A percentile compares a stretch with the other conserved stretches of the same genome.
These are phyloP conservation scores for Phytophthora nicotianae DNA, from an alignment of 352 stramenopile genomes.

Conservation along the genomic window DNA sequence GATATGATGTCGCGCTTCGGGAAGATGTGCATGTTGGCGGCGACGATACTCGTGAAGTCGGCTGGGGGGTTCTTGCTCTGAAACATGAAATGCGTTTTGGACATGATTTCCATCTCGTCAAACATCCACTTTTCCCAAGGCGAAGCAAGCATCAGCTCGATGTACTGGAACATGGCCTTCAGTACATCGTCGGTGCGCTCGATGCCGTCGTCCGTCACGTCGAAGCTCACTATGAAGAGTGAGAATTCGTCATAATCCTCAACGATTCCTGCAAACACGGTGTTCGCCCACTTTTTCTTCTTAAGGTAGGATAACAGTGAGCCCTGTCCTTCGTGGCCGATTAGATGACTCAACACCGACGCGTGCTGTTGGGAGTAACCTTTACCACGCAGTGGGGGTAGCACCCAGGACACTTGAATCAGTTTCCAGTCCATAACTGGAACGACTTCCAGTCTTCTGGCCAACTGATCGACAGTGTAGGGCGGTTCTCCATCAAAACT, in stretches of 20 bases:
- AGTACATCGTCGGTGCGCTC: constrained; percentile 59
- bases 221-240: constrained; percentile 62
- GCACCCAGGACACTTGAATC: constrained; percentile 68
- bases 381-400: constrained; percentile 42
- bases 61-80: constrained; percentile 70
- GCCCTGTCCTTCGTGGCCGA: constrained; percentile 93
- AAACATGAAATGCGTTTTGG: constrained; percentile 62
- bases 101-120: constrained; percentile 59
- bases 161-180: constrained; percentile 63
- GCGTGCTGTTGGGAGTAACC: constrained; percentile 51
- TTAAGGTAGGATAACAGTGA: constrained; percentile 94
- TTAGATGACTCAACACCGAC: constrained; percentile 86
- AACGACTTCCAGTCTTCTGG: constrained; percentile 51
- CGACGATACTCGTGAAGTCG: constrained; percentile 66
- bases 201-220: constrained; percentile 62
- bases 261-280: constrained; percentile 52
- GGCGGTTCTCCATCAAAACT: constrained; percentile 48
- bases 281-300: constrained; percentile 67
- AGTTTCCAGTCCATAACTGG: constrained; percentile 65
- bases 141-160: constrained; percentile 44
- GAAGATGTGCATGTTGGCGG: constrained; percentile 62
- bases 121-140: constrained; percentile 63
- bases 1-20: constrained; percentile 57
- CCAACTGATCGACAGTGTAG: constrained; percentile 43
- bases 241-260: constrained; percentile 65